Evolutionary conservation across 441 rosid genomes (phyloP), one percentile per base, ranked within the genome.

Genomic region (Melastoma candidum): DNA sequence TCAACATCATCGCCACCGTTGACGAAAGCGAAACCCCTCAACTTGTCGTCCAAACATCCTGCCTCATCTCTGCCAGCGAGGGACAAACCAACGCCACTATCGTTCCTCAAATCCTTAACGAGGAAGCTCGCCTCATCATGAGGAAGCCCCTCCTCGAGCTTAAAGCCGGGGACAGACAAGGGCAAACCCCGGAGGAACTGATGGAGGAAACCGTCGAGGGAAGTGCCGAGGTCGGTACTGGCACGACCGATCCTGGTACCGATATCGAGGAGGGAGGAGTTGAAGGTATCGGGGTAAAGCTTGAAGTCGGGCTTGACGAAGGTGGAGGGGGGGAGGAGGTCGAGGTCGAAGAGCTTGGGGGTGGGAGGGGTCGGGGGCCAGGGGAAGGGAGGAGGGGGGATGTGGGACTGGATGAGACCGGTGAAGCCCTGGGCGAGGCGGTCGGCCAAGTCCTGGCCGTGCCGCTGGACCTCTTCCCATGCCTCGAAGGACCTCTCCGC

Each of bases 391-490:
- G 84, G 88, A n/a, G 98, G 95, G 50, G 58, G 71, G 53, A 87
- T 83, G 45, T 79, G 88, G 11, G 84, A 75, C 36, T 87, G 98
- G 58, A 90, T 83, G 49, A 90, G 64, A 46, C 95, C 98, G 0
- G 87, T 74, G 58, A 90, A 85, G 1, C 98, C 95, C 61, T 90
- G 98, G 4, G 98, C 84, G 6, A 90, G 71, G 57, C 92, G 61
- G 63, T 82, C 97, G 12, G 97, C 97, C 8, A 89, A 66, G 80
- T 85, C 97, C 65, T 74, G 92, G 6, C 97, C 95, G 50, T 89
- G 97, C 50, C 67, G 61, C 57, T 84, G 97, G 49, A 90, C 57
- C 97, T 70, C 65, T 64, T 86, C 95, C 95, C 96, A 87, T 1
- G 94, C 92, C 68, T 84, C 95, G 10, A 90, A 77, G 11, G 95